These are phyloP conservation scores for Barnettozyma siamensis DNA, from an alignment of 805 yeast species.

Conservation along the genomic window DNA sequence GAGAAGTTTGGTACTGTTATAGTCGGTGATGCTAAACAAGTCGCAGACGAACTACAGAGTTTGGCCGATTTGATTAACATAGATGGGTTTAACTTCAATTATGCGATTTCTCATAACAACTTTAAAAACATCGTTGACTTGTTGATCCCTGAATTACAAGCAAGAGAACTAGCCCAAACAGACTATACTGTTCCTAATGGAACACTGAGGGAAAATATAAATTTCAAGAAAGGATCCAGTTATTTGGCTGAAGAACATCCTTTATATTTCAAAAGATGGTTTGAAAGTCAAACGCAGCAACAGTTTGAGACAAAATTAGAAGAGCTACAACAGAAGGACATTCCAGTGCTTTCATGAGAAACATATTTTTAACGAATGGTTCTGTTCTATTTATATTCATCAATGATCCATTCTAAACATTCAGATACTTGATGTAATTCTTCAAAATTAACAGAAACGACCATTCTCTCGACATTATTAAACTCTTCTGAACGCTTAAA, in stretches of 20 bases:
- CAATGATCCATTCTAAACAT: slow-evolving; percentile 50
- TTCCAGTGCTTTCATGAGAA: not conserved
- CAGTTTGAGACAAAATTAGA: slow-evolving; percentile 3
- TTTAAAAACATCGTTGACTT: slow-evolving; percentile 34
- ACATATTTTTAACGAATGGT: no score
- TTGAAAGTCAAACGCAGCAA: slow-evolving; percentile 1
- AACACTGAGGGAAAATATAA: slow-evolving; percentile 11
- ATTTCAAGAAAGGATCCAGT: slow-evolving; percentile 9
- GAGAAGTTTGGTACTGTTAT: not conserved
- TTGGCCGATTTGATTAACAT: slow-evolving; percentile 35
- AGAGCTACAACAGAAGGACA: not conserved
- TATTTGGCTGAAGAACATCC: slow-evolving; percentile 8
- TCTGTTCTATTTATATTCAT: slow-evolving; percentile 12
- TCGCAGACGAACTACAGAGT: slow-evolving; percentile 34
- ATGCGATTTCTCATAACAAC: slow-evolving; percentile 32
- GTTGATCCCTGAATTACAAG: slow-evolving; percentile 32
- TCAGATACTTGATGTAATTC: slow-evolving; percentile 49
- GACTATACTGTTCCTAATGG: slow-evolving; percentile 24
- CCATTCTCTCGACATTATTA: slow-evolving; percentile 28
- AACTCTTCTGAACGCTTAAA: slow-evolving; percentile 14
- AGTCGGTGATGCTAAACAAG: slow-evolving; percentile 30
- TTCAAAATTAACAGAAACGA: slow-evolving; percentile 42
- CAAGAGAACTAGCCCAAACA: slow-evolving; percentile 31
- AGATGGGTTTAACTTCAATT: slow-evolving; percentile 38
- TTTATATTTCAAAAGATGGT: slow-evolving; percentile 15